phyloP scores from a whole-genome alignment of 2,329 filamentous ascomycete species.

The Fusarium mundagurra region DNA sequence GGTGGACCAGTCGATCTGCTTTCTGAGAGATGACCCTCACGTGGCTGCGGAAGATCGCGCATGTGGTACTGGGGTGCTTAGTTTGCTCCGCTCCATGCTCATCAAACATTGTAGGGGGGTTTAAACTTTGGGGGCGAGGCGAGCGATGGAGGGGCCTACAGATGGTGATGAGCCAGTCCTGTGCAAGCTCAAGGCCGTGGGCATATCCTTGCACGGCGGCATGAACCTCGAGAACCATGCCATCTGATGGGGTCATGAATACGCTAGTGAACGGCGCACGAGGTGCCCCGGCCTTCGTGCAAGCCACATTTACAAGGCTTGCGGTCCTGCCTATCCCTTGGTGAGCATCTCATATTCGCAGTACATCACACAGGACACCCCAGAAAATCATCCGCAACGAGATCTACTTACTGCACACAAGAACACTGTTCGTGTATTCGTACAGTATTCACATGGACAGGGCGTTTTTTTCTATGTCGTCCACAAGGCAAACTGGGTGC shows the following conservation, averaged over 20 bases:
- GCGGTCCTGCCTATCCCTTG: conserved; percentile 27
- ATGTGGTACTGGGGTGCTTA: conserved; percentile 43
- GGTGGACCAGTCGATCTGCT: conserved; percentile 29
- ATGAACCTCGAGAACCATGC: conserved; percentile 34
- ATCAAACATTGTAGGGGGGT: conserved; percentile 25
- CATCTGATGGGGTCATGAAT: conserved; percentile 28
- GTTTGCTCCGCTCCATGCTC: conserved; percentile 28
- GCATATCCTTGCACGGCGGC: conserved; percentile 3
- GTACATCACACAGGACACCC: conserved; percentile 6
- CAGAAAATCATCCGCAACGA: conserved; percentile 11
- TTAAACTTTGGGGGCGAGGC: conserved; percentile 28
- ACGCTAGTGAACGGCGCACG: conserved; percentile 44
- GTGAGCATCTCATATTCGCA: conserved; percentile 21
- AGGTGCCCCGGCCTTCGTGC: conserved; percentile 44
- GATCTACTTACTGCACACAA: background rate
- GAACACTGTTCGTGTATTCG: background rate
- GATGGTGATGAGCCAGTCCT: conserved; percentile 15
- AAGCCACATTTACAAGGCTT: conserved; percentile 38
- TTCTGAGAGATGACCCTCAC: conserved; percentile 41
- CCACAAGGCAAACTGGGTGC: background rate
- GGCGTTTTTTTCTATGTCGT: conserved; percentile 5
- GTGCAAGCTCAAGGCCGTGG: conserved; percentile 3
- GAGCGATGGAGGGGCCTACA: conserved; percentile 3
- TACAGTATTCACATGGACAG: background rate
- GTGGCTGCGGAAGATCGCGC: conserved; percentile 50